Percentiles rank a stretch among this genome's conserved stretches.
These are phyloP conservation scores for Staphylotrichum longicolle DNA, from an alignment of 495 filamentous ascomycete species.

Conservation along the genomic window DNA sequence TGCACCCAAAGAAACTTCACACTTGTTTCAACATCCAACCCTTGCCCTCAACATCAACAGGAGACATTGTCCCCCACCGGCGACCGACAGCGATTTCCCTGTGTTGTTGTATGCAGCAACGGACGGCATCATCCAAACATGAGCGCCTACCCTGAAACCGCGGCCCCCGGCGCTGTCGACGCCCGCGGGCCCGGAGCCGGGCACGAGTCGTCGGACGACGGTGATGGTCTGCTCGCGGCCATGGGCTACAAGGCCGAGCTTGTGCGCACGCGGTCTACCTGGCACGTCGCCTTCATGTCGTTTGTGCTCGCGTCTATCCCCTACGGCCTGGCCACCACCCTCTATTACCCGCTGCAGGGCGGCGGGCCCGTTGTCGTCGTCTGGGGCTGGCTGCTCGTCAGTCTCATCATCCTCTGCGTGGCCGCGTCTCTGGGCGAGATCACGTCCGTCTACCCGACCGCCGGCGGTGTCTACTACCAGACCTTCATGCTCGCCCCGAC, in stretches of 20 bases:
- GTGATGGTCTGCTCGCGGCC: constrained; percentile 49
- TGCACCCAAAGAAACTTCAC: background rate
- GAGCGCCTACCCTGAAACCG: constrained; percentile 3
- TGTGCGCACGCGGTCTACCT: constrained; percentile 50
- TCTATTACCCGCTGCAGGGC: constrained; percentile 65
- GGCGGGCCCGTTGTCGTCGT: constrained; percentile 65
- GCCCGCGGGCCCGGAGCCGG: constrained; percentile 2
- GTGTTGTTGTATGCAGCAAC: too few species aligned
- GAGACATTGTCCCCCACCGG: too few species aligned
- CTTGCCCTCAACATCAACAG: background rate
- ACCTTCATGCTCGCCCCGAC: constrained; percentile 53
- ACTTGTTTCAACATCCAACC: background rate
- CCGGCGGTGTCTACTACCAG: constrained; percentile 57
- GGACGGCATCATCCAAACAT: background rate
- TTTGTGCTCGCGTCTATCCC: constrained; percentile 57
- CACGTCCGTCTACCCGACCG: constrained; percentile 56
- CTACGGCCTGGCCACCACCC: constrained; percentile 66
- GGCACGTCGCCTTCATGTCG: constrained; percentile 58
- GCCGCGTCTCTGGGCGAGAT: constrained; percentile 55
- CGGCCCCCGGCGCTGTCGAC: constrained; percentile 2
- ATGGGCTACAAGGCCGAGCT: constrained; percentile 55
- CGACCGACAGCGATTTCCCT: too few species aligned
- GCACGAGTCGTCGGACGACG: constrained; percentile 27
- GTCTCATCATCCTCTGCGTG: constrained; percentile 50
- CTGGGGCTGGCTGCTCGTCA: constrained; percentile 58